phyloP scores from a whole-genome alignment of 2,329 filamentous ascomycete species.

The Sclerotinia minor region DNA sequence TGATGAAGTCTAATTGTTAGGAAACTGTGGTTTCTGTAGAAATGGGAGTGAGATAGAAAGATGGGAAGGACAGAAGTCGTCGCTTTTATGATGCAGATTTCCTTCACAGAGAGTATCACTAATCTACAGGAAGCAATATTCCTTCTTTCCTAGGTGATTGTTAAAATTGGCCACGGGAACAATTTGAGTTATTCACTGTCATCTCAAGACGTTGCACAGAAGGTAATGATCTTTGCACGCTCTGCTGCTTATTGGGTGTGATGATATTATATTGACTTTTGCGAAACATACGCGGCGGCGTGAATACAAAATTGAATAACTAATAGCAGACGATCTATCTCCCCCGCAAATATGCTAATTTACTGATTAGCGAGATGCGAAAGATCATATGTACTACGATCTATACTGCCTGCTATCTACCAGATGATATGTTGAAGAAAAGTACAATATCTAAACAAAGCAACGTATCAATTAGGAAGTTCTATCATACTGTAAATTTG shows the following conservation, averaged over 20 bases:
- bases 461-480: not conserved
- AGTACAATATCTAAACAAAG: too few relatives aligned
- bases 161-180: not conserved
- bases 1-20: not conserved
- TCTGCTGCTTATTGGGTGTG: not conserved
- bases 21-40: not conserved
- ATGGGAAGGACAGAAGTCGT: not conserved
- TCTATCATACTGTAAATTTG: not conserved
- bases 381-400: not conserved
- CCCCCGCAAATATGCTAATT: not conserved
- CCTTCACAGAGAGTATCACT: not conserved
- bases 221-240: not conserved
- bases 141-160: not conserved
- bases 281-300: not conserved
- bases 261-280: not conserved
- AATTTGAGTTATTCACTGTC: not conserved
- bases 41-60: not conserved
- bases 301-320: not conserved
- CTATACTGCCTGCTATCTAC: too few relatives aligned
- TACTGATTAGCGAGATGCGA: not conserved
- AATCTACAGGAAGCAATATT: not conserved
- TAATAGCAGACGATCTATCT: not conserved
- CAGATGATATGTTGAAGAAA: not conserved
- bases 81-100: not conserved
- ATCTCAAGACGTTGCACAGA: not conserved